Evolutionary conservation across 2,329 filamentous ascomycete genomes (phyloP), one percentile per base, ranked within the genome.

Genomic region (Fusarium sambucinum): DNA sequence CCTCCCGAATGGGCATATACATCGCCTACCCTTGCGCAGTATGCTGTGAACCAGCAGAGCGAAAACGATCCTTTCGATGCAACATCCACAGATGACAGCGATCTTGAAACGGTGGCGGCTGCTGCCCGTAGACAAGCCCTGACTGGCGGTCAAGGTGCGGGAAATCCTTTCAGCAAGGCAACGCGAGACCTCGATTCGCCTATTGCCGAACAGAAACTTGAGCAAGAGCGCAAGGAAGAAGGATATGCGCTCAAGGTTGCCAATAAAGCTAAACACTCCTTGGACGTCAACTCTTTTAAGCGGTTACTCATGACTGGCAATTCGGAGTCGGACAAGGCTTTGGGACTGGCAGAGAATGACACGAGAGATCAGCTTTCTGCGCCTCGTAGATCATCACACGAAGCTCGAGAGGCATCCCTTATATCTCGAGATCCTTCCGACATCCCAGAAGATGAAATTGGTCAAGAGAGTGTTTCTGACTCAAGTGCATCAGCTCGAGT

Each of bases 251-350:
- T 79, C 48, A 79, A 76, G 63, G 77, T 75, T 33, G 74, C 73
- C 30, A 74, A 77, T 41, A 68, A 75, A 3, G 70, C 69, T 19
- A 83, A 80, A 69, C 80, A 77, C 19, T 84, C 87, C 0, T 79
- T 95, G 66, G 91, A 96, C 74, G 92, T 95, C 1, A 89, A 93
- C 74, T 89, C 92, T 10, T 96, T 96, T 80, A 90, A 89, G 74
- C 86, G 90, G 61, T 80, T 96, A 63, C 84, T 96, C 47, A 83
- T 96, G 80, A 96, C 92, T 0, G 92, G 92, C 21, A 87, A 89
- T 72, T 76, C 86, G 35, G 85, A 62, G 8, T 59, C 59, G 12
- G 67, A 65, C 42, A 52, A 54, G 40, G 30, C 55, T 38, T 52
- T 47, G 45, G 55, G 50, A 40, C 50, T 50, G 4, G 45, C 54